Percentiles rank a stretch among this genome's conserved stretches.
Conservation (phyloP, 2,329 filamentous ascomycete species). For the Xylaria sp. region DNA sequence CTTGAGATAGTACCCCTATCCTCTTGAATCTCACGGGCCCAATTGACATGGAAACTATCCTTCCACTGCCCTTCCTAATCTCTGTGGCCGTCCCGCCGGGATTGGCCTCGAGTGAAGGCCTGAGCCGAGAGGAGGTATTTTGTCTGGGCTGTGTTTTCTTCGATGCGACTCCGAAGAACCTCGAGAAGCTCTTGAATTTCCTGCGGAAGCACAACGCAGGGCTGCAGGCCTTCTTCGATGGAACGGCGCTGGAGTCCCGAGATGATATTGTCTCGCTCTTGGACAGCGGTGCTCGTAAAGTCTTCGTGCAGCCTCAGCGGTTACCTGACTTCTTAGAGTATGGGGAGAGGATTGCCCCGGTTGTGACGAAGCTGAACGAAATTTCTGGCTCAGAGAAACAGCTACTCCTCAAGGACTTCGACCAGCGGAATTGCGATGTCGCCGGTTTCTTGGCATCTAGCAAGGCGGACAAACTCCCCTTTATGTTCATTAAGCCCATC, state of each 20-base stretch:
- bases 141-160: constrained; percentile 70
- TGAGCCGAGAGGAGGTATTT: constrained; percentile 67
- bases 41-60: constrained; percentile 68
- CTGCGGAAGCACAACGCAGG: constrained; percentile 62
- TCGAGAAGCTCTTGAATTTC: constrained; percentile 59
- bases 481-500: constrained; percentile 63
- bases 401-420: constrained; percentile 65
- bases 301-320: constrained; percentile 81
- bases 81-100: constrained; percentile 64
- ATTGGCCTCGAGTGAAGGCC: constrained; percentile 61
- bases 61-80: constrained; percentile 72
- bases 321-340: constrained; percentile 68
- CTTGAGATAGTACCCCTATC: background rate
- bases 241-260: constrained; percentile 71
- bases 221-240: constrained; percentile 79
- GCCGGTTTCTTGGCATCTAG: constrained; percentile 58
- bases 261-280: constrained; percentile 84
- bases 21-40: background rate
- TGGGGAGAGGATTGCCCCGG: constrained; percentile 66
- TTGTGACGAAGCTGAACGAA: constrained; percentile 58
- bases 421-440: constrained; percentile 56
- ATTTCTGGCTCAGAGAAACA: constrained; percentile 61
- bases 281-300: constrained; percentile 84
- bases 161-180: constrained; percentile 56
- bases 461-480: constrained; percentile 59